Base-by-base conservation (phyloP, 345 rosid genomes). In the Linum tenue region DNA sequence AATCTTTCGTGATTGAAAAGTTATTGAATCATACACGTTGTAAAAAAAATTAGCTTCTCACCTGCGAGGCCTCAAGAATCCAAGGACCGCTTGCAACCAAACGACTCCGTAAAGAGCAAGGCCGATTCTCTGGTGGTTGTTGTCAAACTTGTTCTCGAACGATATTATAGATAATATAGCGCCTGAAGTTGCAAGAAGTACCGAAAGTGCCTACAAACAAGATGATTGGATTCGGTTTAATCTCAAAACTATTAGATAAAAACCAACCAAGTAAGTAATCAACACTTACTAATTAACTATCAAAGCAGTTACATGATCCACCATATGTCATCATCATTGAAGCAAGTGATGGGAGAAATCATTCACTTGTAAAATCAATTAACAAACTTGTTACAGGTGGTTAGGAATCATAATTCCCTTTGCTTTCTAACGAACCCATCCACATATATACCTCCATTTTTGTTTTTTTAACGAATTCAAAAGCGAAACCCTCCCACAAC, bases 41-140 rank as follows among this genome's bases (percentile, higher is more conserved):
- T 2, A 16, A 11, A 56, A 36, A 40, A 17, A 0, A 12, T 14
- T 5, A 36, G 11, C 37, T 2, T 2, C 0, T 17, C 73, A 80
- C 84, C 84, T 78, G 0, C 4, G 76, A 55, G 89, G 89, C 63
- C 83, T 80, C 60, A 78, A 22, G 51, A 81, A 76, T 12, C 92
- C 92, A 70, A 78, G 57, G 42, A 77, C 67, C 67, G 77, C 81
- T 75, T 86, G 92, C 62, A 81, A 62, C 84, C 82, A 86, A 31
- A 83, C 73, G 70, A 82, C 83, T 31, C 59, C 81, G 67, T 86
- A 86, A 48, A 86, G 79, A 14, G 76, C 81, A 12, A 84, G 73
- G 53, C 92, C 92, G 64, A 84, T 72, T 58, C 83, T 77, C 68
- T 86, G 87, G 71, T 86, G 89, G 68, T 64, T 68, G 79, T 86